phyloP scores from a whole-genome alignment of 305 asterid genomes.

The Euphrasia arctica region DNA sequence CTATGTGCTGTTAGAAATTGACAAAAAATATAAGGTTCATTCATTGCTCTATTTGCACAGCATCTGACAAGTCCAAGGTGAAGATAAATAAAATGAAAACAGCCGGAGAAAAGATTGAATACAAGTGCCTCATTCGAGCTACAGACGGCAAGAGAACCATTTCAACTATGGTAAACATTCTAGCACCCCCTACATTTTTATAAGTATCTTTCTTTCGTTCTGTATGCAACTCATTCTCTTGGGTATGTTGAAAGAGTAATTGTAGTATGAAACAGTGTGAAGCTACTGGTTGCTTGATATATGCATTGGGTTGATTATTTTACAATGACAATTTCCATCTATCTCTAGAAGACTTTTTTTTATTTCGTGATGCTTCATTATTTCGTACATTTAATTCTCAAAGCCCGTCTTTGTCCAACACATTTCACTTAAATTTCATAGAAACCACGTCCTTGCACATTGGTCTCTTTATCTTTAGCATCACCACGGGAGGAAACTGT shows the following conservation, averaged over 20 bases:
- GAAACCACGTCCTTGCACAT: too few relatives aligned
- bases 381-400: too few relatives aligned
- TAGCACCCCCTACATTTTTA: neutral
- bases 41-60: conserved; percentile 41
- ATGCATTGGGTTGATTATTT: too few relatives aligned
- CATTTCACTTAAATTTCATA: too few relatives aligned
- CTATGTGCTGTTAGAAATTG: conserved; percentile 21
- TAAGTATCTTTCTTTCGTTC: conserved; percentile 11
- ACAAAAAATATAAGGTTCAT: neutral
- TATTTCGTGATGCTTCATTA: neutral
- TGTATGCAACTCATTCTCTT: conserved; percentile 16
- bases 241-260: conserved; percentile 16
- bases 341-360: too few relatives aligned
- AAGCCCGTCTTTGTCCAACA: too few relatives aligned
- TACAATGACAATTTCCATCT: too few relatives aligned
- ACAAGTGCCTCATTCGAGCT: conserved; percentile 86
- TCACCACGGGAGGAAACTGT: too few relatives aligned
- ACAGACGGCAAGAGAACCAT: conserved; percentile 85
- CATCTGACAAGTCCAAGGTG: conserved; percentile 86
- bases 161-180: conserved; percentile 63
- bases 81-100: conserved; percentile 69
- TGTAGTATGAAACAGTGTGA: conserved; percentile 12
- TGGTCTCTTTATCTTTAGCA: too few relatives aligned
- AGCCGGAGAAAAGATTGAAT: conserved; percentile 72
- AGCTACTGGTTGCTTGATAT: too few relatives aligned